These are phyloP conservation scores for Hypseocharis bilobata DNA, from an alignment of 441 rosid genomes.

Conservation along the genomic window DNA sequence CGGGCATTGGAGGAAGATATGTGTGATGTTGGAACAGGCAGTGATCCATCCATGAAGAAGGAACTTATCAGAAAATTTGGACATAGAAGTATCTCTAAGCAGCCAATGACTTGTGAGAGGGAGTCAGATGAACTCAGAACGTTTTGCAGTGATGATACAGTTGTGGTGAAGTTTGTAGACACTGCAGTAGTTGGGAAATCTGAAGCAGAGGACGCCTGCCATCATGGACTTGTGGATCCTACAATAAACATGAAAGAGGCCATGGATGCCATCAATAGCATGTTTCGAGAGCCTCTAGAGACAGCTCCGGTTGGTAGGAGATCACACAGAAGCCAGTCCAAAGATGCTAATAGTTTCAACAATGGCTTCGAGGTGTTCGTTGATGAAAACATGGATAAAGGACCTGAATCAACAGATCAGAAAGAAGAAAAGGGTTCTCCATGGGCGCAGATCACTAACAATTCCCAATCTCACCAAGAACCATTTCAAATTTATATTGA, in stretches of 20 bases:
- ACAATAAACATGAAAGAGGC: conserved; percentile 81
- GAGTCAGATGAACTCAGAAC: conserved; percentile 26
- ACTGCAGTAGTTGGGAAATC: conserved; percentile 63
- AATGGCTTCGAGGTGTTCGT: conserved; percentile 42
- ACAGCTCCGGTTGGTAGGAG: conserved; percentile 39
- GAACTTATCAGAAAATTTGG: conserved; percentile 11
- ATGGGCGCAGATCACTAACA: conserved; percentile 23
- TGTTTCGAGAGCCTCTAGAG: conserved; percentile 80
- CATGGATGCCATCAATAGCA: conserved; percentile 61
- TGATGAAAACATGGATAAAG: conserved; percentile 41
- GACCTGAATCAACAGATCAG: conserved; percentile 20
- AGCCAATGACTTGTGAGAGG: conserved; percentile 24
- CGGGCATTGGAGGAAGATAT: conserved; percentile 7
- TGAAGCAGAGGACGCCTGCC: conserved; percentile 69
- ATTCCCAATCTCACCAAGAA: conserved; percentile 28
- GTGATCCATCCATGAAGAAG: conserved; percentile 6
- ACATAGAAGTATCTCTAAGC: conserved; percentile 19
- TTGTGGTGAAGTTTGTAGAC: conserved; percentile 54
- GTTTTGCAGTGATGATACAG: conserved; percentile 36
- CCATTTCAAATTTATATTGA: conserved; percentile 58
- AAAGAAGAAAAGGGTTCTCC: conserved; percentile 24
- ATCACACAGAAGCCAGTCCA: conserved; percentile 30
- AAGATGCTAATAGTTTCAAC: conserved; percentile 31
- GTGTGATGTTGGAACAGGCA: background rate
- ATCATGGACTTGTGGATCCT: conserved; percentile 82